phyloP scores from a whole-genome alignment of 2,329 filamentous ascomycete species.

The Penicillium sp. region DNA sequence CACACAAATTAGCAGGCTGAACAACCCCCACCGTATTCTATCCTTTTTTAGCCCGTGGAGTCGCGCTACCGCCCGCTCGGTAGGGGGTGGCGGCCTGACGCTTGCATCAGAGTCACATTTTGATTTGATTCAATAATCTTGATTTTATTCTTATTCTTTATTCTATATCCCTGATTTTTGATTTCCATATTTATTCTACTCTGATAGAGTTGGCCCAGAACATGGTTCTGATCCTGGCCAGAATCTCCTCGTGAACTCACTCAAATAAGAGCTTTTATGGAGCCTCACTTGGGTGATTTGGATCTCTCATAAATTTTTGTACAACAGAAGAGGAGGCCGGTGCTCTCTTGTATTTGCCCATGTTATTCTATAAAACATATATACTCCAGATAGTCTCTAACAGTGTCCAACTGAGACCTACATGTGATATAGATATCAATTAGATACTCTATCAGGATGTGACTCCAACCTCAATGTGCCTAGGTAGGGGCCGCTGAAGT shows the following conservation, averaged over 20 bases:
- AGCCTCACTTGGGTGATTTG: not conserved
- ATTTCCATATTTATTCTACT: not conserved
- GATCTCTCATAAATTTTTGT: not conserved
- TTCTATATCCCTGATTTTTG: not conserved
- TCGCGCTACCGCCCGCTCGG: conserved; percentile 27
- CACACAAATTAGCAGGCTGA: conserved; percentile 9
- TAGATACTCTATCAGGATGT: too few species aligned
- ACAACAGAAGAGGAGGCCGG: not conserved
- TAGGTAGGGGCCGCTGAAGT: too few species aligned
- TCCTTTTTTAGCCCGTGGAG: conserved; percentile 16
- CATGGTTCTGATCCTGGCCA: not conserved
- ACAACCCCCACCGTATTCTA: conserved; percentile 10
- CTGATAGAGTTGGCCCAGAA: conserved; percentile 2
- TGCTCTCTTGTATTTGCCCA: not conserved
- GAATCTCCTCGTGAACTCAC: not conserved
- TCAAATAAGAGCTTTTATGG: not conserved
- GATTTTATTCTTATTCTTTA: conserved; percentile 5
- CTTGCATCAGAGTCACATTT: conserved; percentile 11
- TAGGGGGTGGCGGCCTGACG: conserved; percentile 35
- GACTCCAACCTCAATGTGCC: too few species aligned
- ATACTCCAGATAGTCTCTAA: not conserved
- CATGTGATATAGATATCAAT: too few species aligned
- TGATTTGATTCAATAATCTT: conserved; percentile 6
- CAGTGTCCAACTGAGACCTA: too few species aligned
- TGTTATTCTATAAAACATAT: not conserved